A percentile compares a stretch with the other conserved stretches of the same genome.
These are phyloP conservation scores for Didymella glomerata DNA, from an alignment of 2,329 filamentous ascomycete species.

Conservation along the genomic window DNA sequence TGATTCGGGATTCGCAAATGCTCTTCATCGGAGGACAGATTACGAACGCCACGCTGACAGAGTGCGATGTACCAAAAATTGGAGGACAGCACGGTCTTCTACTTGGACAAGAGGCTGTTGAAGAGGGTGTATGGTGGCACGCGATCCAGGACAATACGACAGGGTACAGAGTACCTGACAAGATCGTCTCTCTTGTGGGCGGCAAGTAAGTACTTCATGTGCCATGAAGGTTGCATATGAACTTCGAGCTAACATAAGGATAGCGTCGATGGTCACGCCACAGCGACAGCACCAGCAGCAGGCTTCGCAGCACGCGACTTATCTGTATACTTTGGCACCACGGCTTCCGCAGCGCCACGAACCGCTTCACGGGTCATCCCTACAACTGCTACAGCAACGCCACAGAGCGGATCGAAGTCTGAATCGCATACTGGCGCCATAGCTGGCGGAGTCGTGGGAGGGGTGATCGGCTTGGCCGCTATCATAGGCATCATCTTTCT, in stretches of 20 bases:
- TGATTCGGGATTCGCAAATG: conserved; percentile 65
- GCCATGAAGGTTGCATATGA: background rate
- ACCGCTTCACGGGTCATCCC: conserved; percentile 58
- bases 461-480: conserved; percentile 35
- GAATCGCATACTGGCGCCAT: conserved; percentile 40
- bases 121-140: conserved; percentile 40
- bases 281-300: conserved; percentile 57
- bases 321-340: conserved; percentile 60
- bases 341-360: conserved; percentile 55
- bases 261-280: conserved; percentile 59
- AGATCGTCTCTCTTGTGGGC: conserved; percentile 59
- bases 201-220: conserved; percentile 27
- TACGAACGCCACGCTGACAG: conserved; percentile 50
- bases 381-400: conserved; percentile 5
- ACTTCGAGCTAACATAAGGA: conserved; percentile 20
- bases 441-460: conserved; percentile 48
- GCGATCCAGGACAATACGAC: conserved; percentile 22
- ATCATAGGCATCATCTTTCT: conserved; percentile 28
- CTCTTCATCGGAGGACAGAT: conserved; percentile 67
- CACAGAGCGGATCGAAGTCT: conserved; percentile 5
- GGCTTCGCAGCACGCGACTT: conserved; percentile 61
- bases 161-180: conserved; percentile 53
- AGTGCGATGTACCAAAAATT: conserved; percentile 61
- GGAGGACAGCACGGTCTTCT: conserved; percentile 64
- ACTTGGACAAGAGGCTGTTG: conserved; percentile 55